phyloP scores from a whole-genome alignment of 78 protist genomes.

The Diacronema lutheri region DNA sequence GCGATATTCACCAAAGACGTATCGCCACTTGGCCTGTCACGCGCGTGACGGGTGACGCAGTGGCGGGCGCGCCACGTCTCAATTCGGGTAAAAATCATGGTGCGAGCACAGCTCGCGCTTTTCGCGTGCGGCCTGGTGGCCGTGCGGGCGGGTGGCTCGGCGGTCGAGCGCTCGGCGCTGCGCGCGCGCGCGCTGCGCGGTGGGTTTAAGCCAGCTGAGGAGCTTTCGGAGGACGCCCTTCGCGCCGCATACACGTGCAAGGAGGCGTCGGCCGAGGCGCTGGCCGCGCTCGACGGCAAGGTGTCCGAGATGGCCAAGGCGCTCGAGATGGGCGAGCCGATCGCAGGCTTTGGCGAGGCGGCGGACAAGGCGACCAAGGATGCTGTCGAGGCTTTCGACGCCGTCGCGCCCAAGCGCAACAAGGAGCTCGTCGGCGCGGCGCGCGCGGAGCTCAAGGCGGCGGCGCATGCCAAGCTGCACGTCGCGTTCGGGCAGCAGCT shows the following conservation, averaged over 20 bases:
- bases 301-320: not conserved
- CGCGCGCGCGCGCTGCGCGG: not conserved
- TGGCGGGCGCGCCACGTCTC: no score
- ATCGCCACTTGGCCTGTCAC: no score
- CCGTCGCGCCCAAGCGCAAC: not conserved
- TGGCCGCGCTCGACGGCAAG: not conserved
- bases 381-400: not conserved
- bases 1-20: no score
- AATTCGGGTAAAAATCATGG: no score
- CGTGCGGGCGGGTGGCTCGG: no score
- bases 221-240: not conserved
- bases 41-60: no score
- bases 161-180: not conserved
- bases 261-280: not conserved
- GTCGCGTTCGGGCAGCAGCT: not conserved
- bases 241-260: not conserved
- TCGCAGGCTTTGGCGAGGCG: not conserved
- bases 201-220: not conserved
- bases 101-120: no score
- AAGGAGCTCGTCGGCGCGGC: no score
- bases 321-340: not conserved
- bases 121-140: no score
- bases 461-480: not conserved
- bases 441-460: not conserved
- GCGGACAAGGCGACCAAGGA: not conserved